phyloP scores from a whole-genome alignment of 768 basidiomycete genomes.

The Phlegmacium glaucopus region DNA sequence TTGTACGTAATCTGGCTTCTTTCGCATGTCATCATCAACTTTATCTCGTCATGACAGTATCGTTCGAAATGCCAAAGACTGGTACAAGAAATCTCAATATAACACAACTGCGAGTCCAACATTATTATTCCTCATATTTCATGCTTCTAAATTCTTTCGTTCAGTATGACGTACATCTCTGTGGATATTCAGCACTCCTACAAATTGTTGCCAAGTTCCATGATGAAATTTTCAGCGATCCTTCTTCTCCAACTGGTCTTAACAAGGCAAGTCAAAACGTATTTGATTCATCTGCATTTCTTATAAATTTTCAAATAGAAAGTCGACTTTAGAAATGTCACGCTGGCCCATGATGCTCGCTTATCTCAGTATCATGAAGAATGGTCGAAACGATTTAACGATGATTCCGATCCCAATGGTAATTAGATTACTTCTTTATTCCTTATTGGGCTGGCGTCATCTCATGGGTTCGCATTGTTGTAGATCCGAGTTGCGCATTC shows the following conservation, averaged over 20 bases:
- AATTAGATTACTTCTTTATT: not conserved
- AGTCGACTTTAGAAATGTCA: conserved; percentile 66
- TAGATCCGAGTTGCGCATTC: conserved; percentile 59
- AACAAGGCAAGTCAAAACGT: conserved; percentile 51
- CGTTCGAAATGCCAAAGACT: conserved; percentile 66
- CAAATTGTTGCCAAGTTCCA: conserved; percentile 73
- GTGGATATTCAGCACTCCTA: conserved; percentile 66
- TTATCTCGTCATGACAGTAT: conserved; percentile 35
- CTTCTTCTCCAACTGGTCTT: conserved; percentile 59
- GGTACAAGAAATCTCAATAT: conserved; percentile 70
- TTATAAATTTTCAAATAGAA: conserved; percentile 35
- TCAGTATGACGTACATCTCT: conserved; percentile 74
- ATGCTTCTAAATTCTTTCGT: not conserved
- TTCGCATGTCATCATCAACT: not conserved
- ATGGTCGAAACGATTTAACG: conserved; percentile 56
- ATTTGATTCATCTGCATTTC: not conserved
- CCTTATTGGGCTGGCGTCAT: not conserved
- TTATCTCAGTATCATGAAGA: conserved; percentile 62
- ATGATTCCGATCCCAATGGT: conserved; percentile 61
- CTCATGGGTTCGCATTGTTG: not conserved
- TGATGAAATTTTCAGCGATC: conserved; percentile 73
- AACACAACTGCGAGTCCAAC: conserved; percentile 46
- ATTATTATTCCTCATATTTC: not conserved
- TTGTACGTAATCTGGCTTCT: conserved; percentile 41
- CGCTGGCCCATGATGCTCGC: conserved; percentile 54